Evolutionary conservation across 495 filamentous ascomycete genomes (phyloP), one percentile per base, ranked within the genome.

Genomic region (Aspergillus mulundensis): DNA sequence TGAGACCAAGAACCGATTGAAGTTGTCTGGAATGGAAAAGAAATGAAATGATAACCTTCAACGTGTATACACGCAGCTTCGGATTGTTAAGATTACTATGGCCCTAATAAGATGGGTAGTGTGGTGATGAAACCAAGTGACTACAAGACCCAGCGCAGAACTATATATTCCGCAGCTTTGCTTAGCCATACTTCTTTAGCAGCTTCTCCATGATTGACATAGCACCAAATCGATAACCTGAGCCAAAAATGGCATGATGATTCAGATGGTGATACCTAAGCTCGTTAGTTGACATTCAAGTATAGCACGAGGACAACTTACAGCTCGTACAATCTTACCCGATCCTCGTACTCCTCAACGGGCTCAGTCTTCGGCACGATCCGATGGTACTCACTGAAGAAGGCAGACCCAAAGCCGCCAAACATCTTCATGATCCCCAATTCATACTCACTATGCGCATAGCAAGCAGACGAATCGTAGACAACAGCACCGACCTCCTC

Each of bases 401-500:
- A 95, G 6, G 59, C 64, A 0, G 69, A 64, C 18, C 85, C 85
- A 76, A 95, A 96, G 4, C 93, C 93, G 0, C 92, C 93, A 81
- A 96, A 96, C 89, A 97, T 92, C 54, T 80, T 80, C 92, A 96
- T 96, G 48, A 96, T 96, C 1, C 93, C 92, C 46, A 93, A 66
- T 66, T 96, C 92, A 73, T 84, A 96, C 77, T 96, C 92, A 15
- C 76, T 85, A 68, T 95, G 90, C n/a, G 84, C 89, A 70, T 92
- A 96, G 52, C 84, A 85, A 38, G 82, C 77, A 15, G 84, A 84
- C 19, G 91, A 85, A 71, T 96, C 92, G 72, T 86, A 96, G 4
- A 95, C 82, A 11, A 96, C 85, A 59, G 92, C 91, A 54, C 91
- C 87, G 0, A 74, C 73, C 5, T 76, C 81, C n/a, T 75, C 72